Base-by-base conservation (phyloP, 1,284 basidiomycete genomes). In the Cryptococcus deneoformans region DNA sequence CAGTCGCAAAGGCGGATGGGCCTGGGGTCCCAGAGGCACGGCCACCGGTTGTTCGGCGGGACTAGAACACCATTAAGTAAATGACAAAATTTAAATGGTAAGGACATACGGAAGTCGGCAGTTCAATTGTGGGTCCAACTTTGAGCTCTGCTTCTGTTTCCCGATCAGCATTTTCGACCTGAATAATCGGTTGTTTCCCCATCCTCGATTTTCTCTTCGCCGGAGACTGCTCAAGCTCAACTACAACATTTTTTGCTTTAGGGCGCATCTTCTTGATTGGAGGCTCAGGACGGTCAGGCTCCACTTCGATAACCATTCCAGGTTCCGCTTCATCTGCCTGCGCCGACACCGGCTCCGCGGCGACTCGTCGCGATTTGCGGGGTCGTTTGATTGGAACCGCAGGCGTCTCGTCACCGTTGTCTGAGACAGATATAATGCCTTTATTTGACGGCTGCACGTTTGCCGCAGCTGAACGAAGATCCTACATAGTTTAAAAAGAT, bases 381-480 rank as follows among this genome's bases (percentile, higher is more conserved):
- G 50, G 49, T 40, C 65, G 49, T 59, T 71, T 71, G 11, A 58
- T 58, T 24, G 63, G 64, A 6, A 56, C 46, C 3, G 50, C 49
- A 6, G 65, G 52, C 8, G 65, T 16, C 46, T 59, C 60, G n/a
- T 60, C 60, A 29, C 66, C 66, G 43, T 63, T 64, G 2, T 64
- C 63, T 14, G 69, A 66, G 2, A 75, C 69, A 14, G 62, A 58
- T 11, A 72, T 63, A 42, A 79, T 77, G n/a, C 78, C 78, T 47
- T 64, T 66, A 6, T 50, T 61, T 6, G 72, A 76, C 3, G 77
- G 69, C 51, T 64, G 58, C 24, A 78, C 68, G 40, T 56, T 63
- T 34, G 65, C 66, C 51, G 60, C 57, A 60, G 55, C 45, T 12
- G 46, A 29, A 16, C 56, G 52, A 20, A 57, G 46, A 2, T 46